These are phyloP conservation scores for Kwoniella mangroviensis DNA, from an alignment of 768 basidiomycete species.

Conservation along the genomic window DNA sequence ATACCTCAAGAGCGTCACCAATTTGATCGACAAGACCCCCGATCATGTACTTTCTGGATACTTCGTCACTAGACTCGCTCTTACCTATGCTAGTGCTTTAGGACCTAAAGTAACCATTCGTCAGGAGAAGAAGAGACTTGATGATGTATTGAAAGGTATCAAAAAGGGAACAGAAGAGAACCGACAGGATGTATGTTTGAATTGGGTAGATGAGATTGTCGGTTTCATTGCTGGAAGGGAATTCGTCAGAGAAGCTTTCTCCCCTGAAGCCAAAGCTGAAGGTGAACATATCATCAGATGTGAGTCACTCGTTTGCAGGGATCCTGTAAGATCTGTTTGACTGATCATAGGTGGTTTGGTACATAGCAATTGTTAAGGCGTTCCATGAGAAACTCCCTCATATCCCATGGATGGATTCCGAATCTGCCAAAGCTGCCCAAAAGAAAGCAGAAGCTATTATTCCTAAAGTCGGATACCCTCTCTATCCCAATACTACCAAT, in stretches of 20 bases:
- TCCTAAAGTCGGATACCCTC: conserved; percentile 91
- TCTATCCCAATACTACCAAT: conserved; percentile 78
- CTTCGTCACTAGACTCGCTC: conserved; percentile 75
- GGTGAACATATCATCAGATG: conserved; percentile 82
- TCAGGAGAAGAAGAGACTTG: conserved; percentile 71
- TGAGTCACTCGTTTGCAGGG: conserved; percentile 48
- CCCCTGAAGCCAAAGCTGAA: conserved; percentile 74
- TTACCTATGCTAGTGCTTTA: conserved; percentile 68
- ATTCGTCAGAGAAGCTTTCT: conserved; percentile 66
- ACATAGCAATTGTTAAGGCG: conserved; percentile 70
- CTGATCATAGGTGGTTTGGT: conserved; percentile 6
- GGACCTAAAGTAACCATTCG: conserved; percentile 77
- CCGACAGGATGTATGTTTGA: conserved; percentile 80
- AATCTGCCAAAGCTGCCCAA: conserved; percentile 77
- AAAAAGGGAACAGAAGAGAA: conserved; percentile 85
- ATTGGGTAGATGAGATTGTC: conserved; percentile 70
- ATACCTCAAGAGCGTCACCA: conserved; percentile 70
- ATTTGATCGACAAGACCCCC: conserved; percentile 70
- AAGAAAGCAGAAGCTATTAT: conserved; percentile 84
- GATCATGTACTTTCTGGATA: conserved; percentile 82
- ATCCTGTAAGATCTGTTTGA: background rate
- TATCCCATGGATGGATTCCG: conserved; percentile 89
- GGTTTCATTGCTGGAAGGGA: conserved; percentile 87
- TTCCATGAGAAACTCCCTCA: conserved; percentile 77
- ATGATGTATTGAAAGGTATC: conserved; percentile 77